Percentiles rank a stretch among this genome's conserved stretches.
These are phyloP conservation scores for Terfezia boudieri DNA, from an alignment of 495 filamentous ascomycete genomes.

Conservation along the genomic window DNA sequence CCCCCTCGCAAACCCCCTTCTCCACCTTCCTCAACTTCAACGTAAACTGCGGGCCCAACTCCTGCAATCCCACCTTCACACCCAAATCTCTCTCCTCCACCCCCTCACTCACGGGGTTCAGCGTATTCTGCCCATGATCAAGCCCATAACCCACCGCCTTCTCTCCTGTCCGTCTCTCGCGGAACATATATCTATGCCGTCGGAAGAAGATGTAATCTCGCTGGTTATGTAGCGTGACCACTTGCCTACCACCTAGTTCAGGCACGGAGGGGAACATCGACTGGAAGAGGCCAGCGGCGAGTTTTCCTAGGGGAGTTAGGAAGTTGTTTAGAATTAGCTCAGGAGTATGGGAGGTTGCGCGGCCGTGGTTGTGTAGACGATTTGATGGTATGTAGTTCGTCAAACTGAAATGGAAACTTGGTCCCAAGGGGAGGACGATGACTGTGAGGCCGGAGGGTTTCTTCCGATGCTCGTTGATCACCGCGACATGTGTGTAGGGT, in stretches of 20 bases:
- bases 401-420: conserved; percentile 68
- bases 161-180: conserved; percentile 63
- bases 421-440: conserved; percentile 60
- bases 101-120: conserved; percentile 37
- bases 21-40: conserved; percentile 78
- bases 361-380: conserved; percentile 67
- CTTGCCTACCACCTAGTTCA: conserved; percentile 62
- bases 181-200: conserved; percentile 75
- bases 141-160: conserved; percentile 41
- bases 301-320: conserved; percentile 69
- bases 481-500: conserved; percentile 49
- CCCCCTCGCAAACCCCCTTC: conserved; percentile 48
- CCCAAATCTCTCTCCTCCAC: conserved; percentile 61
- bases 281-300: conserved; percentile 72
- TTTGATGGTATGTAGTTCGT: conserved; percentile 70
- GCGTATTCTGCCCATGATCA: conserved; percentile 22
- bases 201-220: conserved; percentile 90
- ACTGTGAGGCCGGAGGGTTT: conserved; percentile 52
- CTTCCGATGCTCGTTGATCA: conserved; percentile 73
- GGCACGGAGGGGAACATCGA: conserved; percentile 63
- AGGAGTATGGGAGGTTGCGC: conserved; percentile 69
- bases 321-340: conserved; percentile 93
- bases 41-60: conserved; percentile 66
- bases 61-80: conserved; percentile 65
- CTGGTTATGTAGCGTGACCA: conserved; percentile 84